Evolutionary conservation across 2,329 filamentous ascomycete species (phyloP).

Genomic region (Hymenoscyphus linearis): DNA sequence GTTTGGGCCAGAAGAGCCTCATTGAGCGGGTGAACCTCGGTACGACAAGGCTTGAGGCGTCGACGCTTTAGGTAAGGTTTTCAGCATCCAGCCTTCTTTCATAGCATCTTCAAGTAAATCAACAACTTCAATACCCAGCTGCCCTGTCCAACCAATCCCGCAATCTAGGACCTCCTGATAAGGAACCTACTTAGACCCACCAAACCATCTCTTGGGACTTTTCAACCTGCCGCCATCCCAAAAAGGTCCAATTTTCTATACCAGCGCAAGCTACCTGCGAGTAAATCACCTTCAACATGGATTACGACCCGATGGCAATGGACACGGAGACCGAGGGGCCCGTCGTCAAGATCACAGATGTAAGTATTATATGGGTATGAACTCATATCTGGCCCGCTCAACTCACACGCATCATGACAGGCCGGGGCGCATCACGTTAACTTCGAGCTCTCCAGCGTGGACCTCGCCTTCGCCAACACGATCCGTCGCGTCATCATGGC

Average conservation of each 20-base stretch:
- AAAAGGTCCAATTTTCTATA: neutral
- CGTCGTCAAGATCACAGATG: conserved; percentile 42
- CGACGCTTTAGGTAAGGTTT: neutral
- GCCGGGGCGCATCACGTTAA: conserved; percentile 77
- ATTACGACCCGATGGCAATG: conserved; percentile 41
- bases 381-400: conserved; percentile 1
- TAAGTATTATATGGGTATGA: conserved; percentile 16
- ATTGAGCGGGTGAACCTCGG: neutral
- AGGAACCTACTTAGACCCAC: neutral
- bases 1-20: no score
- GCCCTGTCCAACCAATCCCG: neutral
- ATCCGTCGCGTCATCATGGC: conserved; percentile 86
- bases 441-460: conserved; percentile 85
- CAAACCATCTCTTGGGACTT: neutral
- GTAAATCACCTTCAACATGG: conserved; percentile 35
- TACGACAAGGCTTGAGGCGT: neutral
- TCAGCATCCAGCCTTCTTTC: neutral
- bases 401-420: conserved; percentile 41
- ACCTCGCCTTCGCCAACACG: conserved; percentile 88
- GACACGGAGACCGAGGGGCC: conserved; percentile 41
- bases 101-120: neutral
- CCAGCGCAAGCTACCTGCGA: neutral
- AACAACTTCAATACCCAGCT: neutral
- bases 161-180: neutral
- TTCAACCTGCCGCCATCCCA: neutral